Evolutionary conservation across 2,329 filamentous ascomycete genomes (phyloP).

Genomic region (Dryadomyces sulphureus): DNA sequence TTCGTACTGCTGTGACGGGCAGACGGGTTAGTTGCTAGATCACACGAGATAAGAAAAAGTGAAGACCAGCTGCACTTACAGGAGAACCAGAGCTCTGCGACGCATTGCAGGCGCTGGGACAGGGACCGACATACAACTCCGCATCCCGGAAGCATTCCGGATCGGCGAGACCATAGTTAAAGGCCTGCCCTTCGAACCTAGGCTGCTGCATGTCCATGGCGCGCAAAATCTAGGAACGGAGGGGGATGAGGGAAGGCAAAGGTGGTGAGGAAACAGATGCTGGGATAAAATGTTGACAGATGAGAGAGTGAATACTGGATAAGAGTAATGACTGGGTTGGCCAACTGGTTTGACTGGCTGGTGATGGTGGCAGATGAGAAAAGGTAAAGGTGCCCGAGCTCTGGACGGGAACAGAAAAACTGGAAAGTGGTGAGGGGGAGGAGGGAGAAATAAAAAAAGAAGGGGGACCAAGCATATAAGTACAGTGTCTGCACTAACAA

Average conservation of each 20-base stretch:
- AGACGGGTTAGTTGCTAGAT: too few relatives aligned
- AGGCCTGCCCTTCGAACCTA: too few relatives aligned
- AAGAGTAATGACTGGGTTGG: too few relatives aligned
- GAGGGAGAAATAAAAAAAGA: not conserved
- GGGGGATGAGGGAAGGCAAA: not conserved
- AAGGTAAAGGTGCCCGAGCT: not conserved
- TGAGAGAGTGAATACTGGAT: too few relatives aligned
- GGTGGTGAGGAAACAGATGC: not conserved
- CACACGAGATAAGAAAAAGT: not conserved
- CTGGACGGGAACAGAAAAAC: not conserved
- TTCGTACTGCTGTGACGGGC: not conserved
- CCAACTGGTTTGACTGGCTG: too few relatives aligned
- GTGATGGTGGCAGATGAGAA: too few relatives aligned
- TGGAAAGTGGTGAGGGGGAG: not conserved
- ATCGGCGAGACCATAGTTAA: too few relatives aligned
- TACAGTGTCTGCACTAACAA: not conserved
- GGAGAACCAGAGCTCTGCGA: conserved; percentile 23
- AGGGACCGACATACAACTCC: too few relatives aligned
- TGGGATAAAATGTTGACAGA: too few relatives aligned
- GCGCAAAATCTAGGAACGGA: not conserved
- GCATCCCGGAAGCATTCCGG: too few relatives aligned
- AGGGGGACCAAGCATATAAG: not conserved
- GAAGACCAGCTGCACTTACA: too few relatives aligned
- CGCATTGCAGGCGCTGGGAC: not conserved
- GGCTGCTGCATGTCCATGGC: not conserved